Conservation (phyloP, 805 yeast species). For the Wickerhamomyces queroliae region DNA sequence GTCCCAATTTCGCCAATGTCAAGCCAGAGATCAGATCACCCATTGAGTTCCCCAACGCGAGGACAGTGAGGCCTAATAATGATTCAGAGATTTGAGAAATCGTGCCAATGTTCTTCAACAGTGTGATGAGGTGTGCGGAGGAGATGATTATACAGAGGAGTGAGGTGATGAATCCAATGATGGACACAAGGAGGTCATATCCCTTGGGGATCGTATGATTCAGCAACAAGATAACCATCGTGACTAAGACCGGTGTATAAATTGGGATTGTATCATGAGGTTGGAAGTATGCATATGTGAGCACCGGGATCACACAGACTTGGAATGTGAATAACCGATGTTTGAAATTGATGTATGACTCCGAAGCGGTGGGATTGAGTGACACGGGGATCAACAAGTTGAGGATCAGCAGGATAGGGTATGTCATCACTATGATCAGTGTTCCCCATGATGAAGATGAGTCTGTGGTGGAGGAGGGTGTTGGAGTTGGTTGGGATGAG, state of each 20-base stretch:
- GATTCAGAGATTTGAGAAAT: conserved; percentile 65
- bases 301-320: conserved; percentile 17
- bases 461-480: no score
- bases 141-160: conserved; percentile 63
- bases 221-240: background rate
- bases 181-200: no score
- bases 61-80: conserved; percentile 77
- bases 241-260: background rate
- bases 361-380: conserved; percentile 1
- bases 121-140: conserved; percentile 64
- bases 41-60: conserved; percentile 88
- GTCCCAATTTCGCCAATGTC: conserved; percentile 75
- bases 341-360: conserved; percentile 4
- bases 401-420: conserved; percentile 6
- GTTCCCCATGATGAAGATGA: no score
- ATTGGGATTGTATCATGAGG: background rate
- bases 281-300: background rate
- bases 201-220: conserved; percentile 24
- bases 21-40: conserved; percentile 86
- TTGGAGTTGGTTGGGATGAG: no score
- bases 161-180: conserved; percentile 60
- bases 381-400: conserved; percentile 11
- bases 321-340: conserved; percentile 23
- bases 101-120: conserved; percentile 55
- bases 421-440: conserved; percentile 1